Evolutionary conservation across 2,329 filamentous ascomycete species (phyloP), one percentile per base, ranked within the genome.

Genomic region (Thelonectria blattea): DNA sequence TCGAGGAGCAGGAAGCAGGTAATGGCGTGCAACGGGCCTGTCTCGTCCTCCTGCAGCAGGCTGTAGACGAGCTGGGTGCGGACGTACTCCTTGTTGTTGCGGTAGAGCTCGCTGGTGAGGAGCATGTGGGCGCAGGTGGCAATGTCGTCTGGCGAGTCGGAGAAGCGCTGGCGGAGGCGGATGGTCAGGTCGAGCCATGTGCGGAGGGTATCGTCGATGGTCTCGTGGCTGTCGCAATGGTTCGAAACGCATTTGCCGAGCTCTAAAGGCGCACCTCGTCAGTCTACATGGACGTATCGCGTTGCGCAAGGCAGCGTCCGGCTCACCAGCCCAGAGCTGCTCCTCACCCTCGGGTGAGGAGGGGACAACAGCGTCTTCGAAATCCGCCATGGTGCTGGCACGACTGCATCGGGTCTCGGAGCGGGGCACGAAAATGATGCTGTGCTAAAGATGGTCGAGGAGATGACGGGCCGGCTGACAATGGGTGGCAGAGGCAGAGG

Each of bases 31-130:
- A 99, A 82, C n/a, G 88, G 87, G 34, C 87, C 85, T 17, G 86
- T 78, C 66, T 96, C 91, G 71, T 97, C 93, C 78, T 98, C 95
- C 83, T 97, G 84, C 66, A 97, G 79, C 53, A 99, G 82, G 74
- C 92, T 93, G 77, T 96, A 93, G 66, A 98, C 88, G 71, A 99
- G 92, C 79, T 98, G 95, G 46, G 87, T 91, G 64, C 94, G 91
- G 64, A 98, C 91, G 77, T 99, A 98, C 58, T 92, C 89, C 67
- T 87, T 85, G 75, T 97, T 89, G 14, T 83, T 77, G 24, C 79
- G 77, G 75, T 96, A 99, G 46, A 98, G 81, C 17, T 80, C 79
- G 73, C 93, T 93, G 53, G 89, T 83, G 59, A 96, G 81, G 39
- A 99, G 84, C 74, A 87, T 87, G 75, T 91, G 90, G 61, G 91